Conservation (phyloP, 2,329 filamentous ascomycete species). For the Neofusicoccum cordaticola region DNA sequence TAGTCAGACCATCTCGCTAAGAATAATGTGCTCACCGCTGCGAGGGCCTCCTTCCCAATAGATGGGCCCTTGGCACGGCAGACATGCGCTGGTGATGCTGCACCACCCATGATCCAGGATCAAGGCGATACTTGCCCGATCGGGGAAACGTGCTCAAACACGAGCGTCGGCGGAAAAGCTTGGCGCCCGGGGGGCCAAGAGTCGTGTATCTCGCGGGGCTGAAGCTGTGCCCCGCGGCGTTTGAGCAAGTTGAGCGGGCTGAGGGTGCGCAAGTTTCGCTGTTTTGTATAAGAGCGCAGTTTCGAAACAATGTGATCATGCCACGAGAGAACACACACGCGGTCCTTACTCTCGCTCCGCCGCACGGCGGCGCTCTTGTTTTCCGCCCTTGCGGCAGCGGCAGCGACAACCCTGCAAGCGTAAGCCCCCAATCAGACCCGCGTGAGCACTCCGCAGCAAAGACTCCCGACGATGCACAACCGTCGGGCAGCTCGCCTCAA, state of each 20-base stretch:
- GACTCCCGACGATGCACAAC: no score
- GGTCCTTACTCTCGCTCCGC: neutral
- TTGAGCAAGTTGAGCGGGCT: neutral
- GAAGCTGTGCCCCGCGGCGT: neutral
- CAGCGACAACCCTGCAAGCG: no score
- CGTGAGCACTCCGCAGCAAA: no score
- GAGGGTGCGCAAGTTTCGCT: neutral
- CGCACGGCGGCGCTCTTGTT: neutral
- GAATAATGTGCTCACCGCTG: slow-evolving; percentile 4
- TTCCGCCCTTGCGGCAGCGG: neutral
- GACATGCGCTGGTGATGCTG: neutral
- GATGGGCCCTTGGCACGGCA: neutral
- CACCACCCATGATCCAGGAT: neutral
- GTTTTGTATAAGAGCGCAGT: neutral
- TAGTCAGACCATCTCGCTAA: neutral
- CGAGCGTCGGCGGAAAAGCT: slow-evolving; percentile 4
- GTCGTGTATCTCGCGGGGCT: neutral
- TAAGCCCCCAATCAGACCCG: neutral
- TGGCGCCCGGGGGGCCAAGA: neutral
- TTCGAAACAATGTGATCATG: neutral
- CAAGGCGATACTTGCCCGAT: neutral
- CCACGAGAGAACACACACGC: neutral
- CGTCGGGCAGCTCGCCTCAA: neutral
- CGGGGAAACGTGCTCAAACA: slow-evolving; percentile 6
- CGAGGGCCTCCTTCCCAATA: neutral